Base-by-base conservation (phyloP, 169 alveolate species). In the Plasmodium cynomolgi region DNA sequence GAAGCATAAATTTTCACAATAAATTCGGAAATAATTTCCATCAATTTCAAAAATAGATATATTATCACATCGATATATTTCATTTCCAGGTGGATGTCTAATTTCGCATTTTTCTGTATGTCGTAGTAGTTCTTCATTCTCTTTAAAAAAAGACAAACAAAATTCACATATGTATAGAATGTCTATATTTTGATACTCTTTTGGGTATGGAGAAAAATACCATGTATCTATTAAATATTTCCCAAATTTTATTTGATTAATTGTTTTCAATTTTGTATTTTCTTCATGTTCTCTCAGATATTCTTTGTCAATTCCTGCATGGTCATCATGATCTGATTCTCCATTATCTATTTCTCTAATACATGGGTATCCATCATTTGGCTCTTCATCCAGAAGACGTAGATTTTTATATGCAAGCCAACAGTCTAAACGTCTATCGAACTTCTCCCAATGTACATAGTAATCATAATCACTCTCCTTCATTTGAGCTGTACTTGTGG, bases 201-300 rank as follows among this genome's bases (percentile, higher is more conserved):
- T 97, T 13, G 99, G 99, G 80, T 98, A 98, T 37, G 99, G 99
- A 34, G 99, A 98, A 94, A 98, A 99, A 94, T 99, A 99, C 99
- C 99, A 99, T 15, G 99, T 97, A 92, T 98, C 99, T 23, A 98
- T 99, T 81, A 97, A 84, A 96, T 96, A 97, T 58, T 97, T 96
- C 6, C 99, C 99, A 72, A 99, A 97, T 81, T 97, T 98, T n/a
- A 99, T 98, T 84, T 96, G 96, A 75, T 97, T 97, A 17, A 99
- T 98, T 20, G 99, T 98, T 93, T 98, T 98, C 81, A 98, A 74
- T 95, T 98, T 98, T 6, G 99, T 99, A 31, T 98, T 97, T 92
- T 98, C 99, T 90, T 99, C 99, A 86, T 99, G 99, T 50, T 98
- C 99, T 54, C 97, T 95, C 11, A 98, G 92, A 39, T 97, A 97